Evolutionary conservation across 768 basidiomycete genomes (phyloP).

Genomic region (Favolaschia claudopus): DNA sequence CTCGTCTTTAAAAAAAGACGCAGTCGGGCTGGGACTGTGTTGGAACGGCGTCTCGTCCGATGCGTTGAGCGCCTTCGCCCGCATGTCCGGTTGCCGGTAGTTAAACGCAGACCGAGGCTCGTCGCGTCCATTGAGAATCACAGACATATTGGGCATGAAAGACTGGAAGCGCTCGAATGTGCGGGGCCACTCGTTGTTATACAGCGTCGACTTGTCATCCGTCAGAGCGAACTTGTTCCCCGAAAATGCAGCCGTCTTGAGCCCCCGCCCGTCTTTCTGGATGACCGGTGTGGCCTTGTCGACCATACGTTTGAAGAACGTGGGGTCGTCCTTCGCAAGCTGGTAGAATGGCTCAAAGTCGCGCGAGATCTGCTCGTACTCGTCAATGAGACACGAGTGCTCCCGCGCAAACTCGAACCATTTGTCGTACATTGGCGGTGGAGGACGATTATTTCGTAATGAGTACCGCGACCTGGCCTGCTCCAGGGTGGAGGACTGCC

Average conservation of each 20-base stretch:
- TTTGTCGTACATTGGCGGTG: constrained; percentile 22
- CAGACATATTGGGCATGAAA: constrained; percentile 22
- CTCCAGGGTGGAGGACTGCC: constrained; percentile 17
- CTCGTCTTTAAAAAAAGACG: constrained; percentile 20
- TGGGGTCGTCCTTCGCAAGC: constrained; percentile 24
- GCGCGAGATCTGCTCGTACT: constrained; percentile 27
- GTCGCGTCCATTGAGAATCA: constrained; percentile 27
- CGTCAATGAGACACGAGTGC: constrained; percentile 27
- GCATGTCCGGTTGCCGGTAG: constrained; percentile 3
- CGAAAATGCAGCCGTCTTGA: constrained; percentile 19
- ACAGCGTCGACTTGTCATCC: constrained; percentile 21
- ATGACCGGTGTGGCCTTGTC: neutral
- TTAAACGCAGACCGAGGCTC: constrained; percentile 29
- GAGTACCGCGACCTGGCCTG: constrained; percentile 24
- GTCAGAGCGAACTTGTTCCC: constrained; percentile 8
- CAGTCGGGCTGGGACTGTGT: constrained; percentile 21
- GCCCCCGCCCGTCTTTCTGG: constrained; percentile 13
- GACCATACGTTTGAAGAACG: constrained; percentile 24
- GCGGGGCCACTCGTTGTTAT: constrained; percentile 21
- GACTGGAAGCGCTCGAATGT: constrained; percentile 18
- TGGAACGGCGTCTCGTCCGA: constrained; percentile 25
- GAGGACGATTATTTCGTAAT: constrained; percentile 22
- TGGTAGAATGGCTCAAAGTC: constrained; percentile 29
- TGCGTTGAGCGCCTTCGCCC: constrained; percentile 12
- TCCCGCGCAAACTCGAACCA: constrained; percentile 22